Evolutionary conservation across 1,139 yeast species (phyloP), one percentile per base, ranked within the genome.

Genomic region (Lizanozyma gosingica): DNA sequence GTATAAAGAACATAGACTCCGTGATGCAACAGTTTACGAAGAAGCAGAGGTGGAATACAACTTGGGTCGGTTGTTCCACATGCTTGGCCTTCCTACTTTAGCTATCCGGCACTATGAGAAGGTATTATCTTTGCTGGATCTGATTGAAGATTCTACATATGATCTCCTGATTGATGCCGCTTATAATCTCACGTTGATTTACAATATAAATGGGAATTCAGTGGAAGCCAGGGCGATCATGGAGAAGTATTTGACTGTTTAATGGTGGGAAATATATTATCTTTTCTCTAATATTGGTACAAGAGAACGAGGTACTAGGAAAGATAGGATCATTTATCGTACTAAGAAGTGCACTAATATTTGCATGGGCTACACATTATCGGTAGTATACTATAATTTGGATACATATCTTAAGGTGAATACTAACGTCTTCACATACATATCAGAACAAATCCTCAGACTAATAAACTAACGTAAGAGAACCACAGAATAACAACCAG

Each of bases 1-100:
- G 50, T 92, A 92, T 51, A 69, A 73, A 39, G 77, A 76, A 17
- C 58, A 75, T 15, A 46, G 71, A 22, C 43, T 47, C 2, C 47
- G 47, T 9, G 53, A 56, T 38, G 74, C 78, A 3, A 65, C 71
- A 0, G 59, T 60, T 4, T 71, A 69, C 43, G 88, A 82, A 50
- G 57, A 60, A 38, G 94, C 87, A 58, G 98, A 92, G 55, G 80
- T 84, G 1, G 77, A 80, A 40, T 92, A 83, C 56, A 92, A 92
- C 51, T 54, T 88, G 41, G 99, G 94, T 0, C 71, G 96, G 37
- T 71, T 86, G 3, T 92, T 83, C 62, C 97, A 92, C 54, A 72
- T 84, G 60, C 63, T 90, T 14, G 95, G 96, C 0, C 66, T 92
- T 34, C 71, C 78, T 2, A 67, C 84, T 1, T 64, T 83, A 34